Evolutionary conservation across 176 grass and related monocot species (phyloP).

Genomic region (Puya raimondii): DNA sequence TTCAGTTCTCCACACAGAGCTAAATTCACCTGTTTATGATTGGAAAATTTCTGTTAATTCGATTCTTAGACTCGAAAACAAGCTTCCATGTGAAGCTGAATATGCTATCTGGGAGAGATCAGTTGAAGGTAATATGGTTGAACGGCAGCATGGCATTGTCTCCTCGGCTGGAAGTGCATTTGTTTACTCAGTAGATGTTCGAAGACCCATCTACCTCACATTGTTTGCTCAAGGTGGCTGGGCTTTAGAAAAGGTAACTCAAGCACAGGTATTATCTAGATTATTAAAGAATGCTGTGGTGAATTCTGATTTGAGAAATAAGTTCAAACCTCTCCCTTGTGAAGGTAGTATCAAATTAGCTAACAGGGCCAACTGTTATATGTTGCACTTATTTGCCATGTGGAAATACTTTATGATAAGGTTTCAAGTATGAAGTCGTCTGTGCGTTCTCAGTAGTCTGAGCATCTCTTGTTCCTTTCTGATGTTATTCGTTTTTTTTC

Average conservation of each 20-base stretch:
- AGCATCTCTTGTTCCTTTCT: slow-evolving; percentile 2
- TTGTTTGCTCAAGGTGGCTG: slow-evolving; percentile 90
- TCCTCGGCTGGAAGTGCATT: slow-evolving; percentile 60
- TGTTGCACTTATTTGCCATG: not conserved
- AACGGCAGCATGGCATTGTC: slow-evolving; percentile 70
- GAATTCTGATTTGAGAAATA: not conserved
- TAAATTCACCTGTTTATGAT: slow-evolving; percentile 80
- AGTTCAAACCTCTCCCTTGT: not conserved
- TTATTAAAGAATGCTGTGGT: not conserved
- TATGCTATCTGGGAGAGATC: slow-evolving; percentile 92
- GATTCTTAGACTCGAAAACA: slow-evolving; percentile 88
- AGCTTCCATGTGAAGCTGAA: slow-evolving; percentile 79
- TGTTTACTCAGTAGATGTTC: slow-evolving; percentile 91
- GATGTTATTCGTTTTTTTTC: slow-evolving; percentile 24
- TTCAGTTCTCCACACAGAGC: slow-evolving; percentile 80
- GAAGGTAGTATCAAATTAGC: not conserved
- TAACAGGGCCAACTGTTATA: not conserved
- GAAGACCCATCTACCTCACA: slow-evolving; percentile 74
- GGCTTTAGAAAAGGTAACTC: slow-evolving; percentile 84
- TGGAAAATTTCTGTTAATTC: slow-evolving; percentile 96
- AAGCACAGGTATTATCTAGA: not conserved
- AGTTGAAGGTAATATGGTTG: slow-evolving; percentile 71
- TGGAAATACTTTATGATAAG: not conserved
- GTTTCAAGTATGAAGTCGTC: not conserved
- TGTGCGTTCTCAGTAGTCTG: not conserved